Evolutionary conservation across 805 yeast species (phyloP), one percentile per base, ranked within the genome.

Genomic region (Saccharomycopsis schoenii): DNA sequence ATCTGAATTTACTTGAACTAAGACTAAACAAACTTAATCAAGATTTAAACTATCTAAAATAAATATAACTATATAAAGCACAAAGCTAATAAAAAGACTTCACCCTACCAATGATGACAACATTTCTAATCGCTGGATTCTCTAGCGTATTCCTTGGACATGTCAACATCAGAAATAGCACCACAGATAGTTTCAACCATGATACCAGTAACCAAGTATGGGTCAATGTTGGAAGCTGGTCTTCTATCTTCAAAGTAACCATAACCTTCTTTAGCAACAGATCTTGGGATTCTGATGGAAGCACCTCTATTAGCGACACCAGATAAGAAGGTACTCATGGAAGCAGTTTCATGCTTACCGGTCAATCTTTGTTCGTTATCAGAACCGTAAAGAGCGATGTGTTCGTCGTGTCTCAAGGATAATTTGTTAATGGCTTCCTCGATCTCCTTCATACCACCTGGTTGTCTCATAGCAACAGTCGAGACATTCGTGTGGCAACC

Each of bases 271-370:
- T 89, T 89, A 75, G 96, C 96, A 69, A 94, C 99, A 55, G 97
- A 86, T 82, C 99, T 88, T 79, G 99, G 99, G 74, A 94, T 94
- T 85, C 99, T 91, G 69, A 94, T 84, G 29, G 97, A 92, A 64
- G 97, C 97, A 80, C 98, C 99, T 83, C 99, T 89, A 90, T 94
- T 94, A 74, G 99, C 99, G 68, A 94, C 98, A 83, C 99, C 99
- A 63, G 91, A 84, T 57, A 96, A 87, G 83, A 93, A 94, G 59
- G 83, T 76, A 68, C 89, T 86, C 84, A 89, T 84, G 56, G 96
- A 87, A 58, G 98, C 99, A 67, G 99, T 94, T 83, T 94, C 99
- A 77, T 92, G 98, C 74, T 93, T 87, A 74, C 99, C 99, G 67
- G 99, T 94, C 72, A 94, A 83, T 83, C 99, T 91, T 79, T 78